Base-by-base conservation (phyloP, 345 rosid genomes). In the Eutrema yunnanense region DNA sequence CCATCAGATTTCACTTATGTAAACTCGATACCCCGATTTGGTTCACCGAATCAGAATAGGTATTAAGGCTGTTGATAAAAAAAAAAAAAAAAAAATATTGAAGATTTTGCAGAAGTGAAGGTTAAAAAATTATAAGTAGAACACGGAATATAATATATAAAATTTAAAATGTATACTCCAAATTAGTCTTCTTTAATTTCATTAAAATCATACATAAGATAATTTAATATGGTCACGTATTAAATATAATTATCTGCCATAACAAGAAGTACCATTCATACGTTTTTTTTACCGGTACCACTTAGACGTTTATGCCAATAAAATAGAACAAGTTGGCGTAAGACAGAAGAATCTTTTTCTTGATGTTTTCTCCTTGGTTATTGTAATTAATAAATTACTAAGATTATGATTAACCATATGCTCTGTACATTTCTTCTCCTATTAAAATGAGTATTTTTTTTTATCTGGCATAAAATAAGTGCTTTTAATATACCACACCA, bases 321-420 rank as follows among this genome's bases (percentile, higher is more conserved):
- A 54, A 62, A 62, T 62, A 75, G 44, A 53, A 62, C 74, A 75
- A 69, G 79, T 69, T 69, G 79, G 65, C 53, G 70, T 62, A 75
- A 75, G 79, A 62, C 74, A 62, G 70, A 69, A 63, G 79, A 75
- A 75, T 75, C 79, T 75, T 75, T 75, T 69, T 63, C 74, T 75
- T 75, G 79, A 75, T 75, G 79, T 75, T 69, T 75, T 75, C 79
- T 69, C 42, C 79, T 75, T 75, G 74, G 79, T 50, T 75, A 69
- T 69, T 54, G 79, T 75, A 75, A 75, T 38, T 47, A 61, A 69
- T 75, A 61, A 69, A 69, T 69, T 69, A 75, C 70, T 54, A 68
- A 41, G 58, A 75, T 67, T 75, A 69, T 62, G 56, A 37, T 43
- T 75, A 75, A 75, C 70, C 52, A 69, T 68, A 68, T 75, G 79